phyloP scores from a whole-genome alignment of 768 basidiomycete species.

The Calvatia gigantea region DNA sequence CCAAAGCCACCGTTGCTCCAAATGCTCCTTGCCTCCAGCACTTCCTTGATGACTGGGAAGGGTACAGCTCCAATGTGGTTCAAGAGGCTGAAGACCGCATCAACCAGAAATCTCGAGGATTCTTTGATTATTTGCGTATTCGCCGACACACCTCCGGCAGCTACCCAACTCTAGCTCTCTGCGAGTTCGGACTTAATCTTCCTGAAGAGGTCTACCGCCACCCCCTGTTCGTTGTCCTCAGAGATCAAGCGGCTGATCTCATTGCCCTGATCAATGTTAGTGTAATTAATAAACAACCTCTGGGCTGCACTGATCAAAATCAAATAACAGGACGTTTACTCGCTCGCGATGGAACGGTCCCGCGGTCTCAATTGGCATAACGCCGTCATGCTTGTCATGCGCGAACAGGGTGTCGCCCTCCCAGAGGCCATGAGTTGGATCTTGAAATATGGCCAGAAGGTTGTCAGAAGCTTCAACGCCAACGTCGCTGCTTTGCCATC shows the following conservation, averaged over 20 bases:
- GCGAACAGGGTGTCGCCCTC: constrained; percentile 19
- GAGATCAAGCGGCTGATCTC: constrained; percentile 22
- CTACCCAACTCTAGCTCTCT: constrained; percentile 24
- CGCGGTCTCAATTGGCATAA: constrained; percentile 30
- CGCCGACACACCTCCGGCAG: constrained; percentile 29
- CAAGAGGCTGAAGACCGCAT: constrained; percentile 28
- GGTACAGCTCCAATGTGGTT: constrained; percentile 27
- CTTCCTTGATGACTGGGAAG: constrained; percentile 27
- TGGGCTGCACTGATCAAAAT: neutral
- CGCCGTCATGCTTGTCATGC: constrained; percentile 30
- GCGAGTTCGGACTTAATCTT: constrained; percentile 27
- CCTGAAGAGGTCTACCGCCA: constrained; percentile 31
- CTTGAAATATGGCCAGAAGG: constrained; percentile 17
- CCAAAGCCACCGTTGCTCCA: neutral
- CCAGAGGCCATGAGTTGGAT: constrained; percentile 27
- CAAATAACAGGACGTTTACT: constrained; percentile 28
- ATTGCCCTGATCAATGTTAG: constrained; percentile 25
- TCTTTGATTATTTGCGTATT: constrained; percentile 27
- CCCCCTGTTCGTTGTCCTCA: constrained; percentile 16
- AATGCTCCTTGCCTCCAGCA: constrained; percentile 12
- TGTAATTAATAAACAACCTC: neutral
- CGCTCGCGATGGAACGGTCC: constrained; percentile 32
- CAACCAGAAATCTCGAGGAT: constrained; percentile 16
- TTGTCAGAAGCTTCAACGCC: constrained; percentile 20
- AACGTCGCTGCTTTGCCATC: constrained; percentile 34